phyloP scores from a whole-genome alignment of 768 basidiomycete species.

The Podaxis sp. region DNA sequence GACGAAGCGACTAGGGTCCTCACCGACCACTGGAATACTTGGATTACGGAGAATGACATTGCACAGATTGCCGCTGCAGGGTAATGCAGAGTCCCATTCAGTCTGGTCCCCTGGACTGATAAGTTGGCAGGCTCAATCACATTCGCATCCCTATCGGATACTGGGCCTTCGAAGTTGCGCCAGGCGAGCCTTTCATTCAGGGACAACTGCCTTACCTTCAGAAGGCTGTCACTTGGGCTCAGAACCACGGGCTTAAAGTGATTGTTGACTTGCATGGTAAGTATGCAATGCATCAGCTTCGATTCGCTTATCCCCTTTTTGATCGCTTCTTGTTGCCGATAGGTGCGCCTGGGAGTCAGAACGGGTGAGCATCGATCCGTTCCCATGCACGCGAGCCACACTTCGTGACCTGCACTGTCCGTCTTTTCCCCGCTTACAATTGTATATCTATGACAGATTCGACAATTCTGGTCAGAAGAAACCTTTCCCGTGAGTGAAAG shows the following conservation, averaged over 20 bases:
- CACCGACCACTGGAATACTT: conserved; percentile 75
- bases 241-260: conserved; percentile 68
- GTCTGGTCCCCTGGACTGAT: conserved; percentile 9
- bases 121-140: conserved; percentile 65
- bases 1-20: conserved; percentile 50
- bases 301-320: conserved; percentile 1
- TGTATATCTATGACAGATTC: conserved; percentile 43
- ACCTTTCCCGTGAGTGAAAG: conserved; percentile 45
- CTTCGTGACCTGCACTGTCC: conserved; percentile 8
- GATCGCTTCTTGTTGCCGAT: conserved; percentile 14
- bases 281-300: conserved; percentile 15
- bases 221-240: conserved; percentile 72
- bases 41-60: conserved; percentile 85
- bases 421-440: background rate
- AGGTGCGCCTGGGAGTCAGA: conserved; percentile 83
- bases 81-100: conserved; percentile 34
- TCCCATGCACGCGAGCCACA: conserved; percentile 9
- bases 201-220: conserved; percentile 72
- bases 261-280: conserved; percentile 74
- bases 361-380: conserved; percentile 49
- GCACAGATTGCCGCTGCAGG: conserved; percentile 71
- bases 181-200: conserved; percentile 76
- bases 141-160: conserved; percentile 86
- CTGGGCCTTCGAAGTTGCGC: conserved; percentile 83
- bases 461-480: conserved; percentile 79